Evolutionary conservation across 2,329 filamentous ascomycete genomes (phyloP), one percentile per base, ranked within the genome.

Genomic region (Diaporthe helianthi): DNA sequence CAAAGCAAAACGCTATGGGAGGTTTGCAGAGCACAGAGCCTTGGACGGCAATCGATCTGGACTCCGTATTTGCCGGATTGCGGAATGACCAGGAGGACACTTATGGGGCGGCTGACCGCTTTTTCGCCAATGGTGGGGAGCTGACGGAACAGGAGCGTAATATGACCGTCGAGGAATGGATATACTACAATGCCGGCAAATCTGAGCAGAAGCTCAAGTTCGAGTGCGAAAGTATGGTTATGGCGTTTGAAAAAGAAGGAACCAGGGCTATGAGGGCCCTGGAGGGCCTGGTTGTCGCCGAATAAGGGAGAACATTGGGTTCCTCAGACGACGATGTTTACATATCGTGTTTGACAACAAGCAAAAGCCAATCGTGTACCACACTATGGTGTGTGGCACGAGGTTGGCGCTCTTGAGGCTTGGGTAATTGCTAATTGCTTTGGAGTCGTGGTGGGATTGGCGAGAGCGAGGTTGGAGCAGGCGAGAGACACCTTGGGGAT

Each of bases 121-220:
- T 88, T 31, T 77, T 90, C 19, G 83, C 82, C 68, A 83, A 85
- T 47, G 89, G 87, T 15, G 84, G 84, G 0, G 87, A 87, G 17
- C 80, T 99, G 65, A 91, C 87, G 2, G 92, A 86, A 65, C 87
- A 90, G 0, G 96, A 98, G 82, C 94, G 92, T 83, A 84, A 86
- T 46, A 97, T 99, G 94, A 95, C 90, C 6, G 93, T 98, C 0
- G 93, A 97, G 78, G 90, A 98, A 79, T 99, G 95, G 93, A 92
- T 99, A 47, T 84, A 90, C 69, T 87, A 90, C 80, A 94, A 96
- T 73, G 96, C 96, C 0, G 86, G 87, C 71, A 85, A 90, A 76
- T 93, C 93, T 0, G 94, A 98, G 82, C 88, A 90, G 79, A 90
- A 89, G 78, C 83, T 99, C 67, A 91, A 90, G 76, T 82, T 85